A percentile compares a stretch with the other conserved stretches of the same genome.
Conservation (phyloP, 2,329 filamentous ascomycete genomes). For the Sporothrix brasiliensis region DNA sequence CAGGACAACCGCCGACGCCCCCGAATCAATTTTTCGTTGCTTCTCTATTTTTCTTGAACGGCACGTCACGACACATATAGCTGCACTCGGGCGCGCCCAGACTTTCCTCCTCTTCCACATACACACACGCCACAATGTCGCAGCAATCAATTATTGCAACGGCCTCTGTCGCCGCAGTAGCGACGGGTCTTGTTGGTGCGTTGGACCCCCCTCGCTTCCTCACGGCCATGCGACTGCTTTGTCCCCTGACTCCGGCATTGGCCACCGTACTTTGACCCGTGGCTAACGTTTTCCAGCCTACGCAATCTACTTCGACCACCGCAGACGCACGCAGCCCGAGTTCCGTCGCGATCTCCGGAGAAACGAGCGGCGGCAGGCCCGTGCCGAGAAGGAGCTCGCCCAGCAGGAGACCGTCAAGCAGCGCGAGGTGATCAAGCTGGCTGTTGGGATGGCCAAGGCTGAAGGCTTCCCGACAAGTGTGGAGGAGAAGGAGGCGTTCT, state of each 20-base stretch:
- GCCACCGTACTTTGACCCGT: neutral
- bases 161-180: slow-evolving; percentile 63
- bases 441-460: slow-evolving; percentile 79
- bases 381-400: slow-evolving; percentile 72
- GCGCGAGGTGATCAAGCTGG: slow-evolving; percentile 72
- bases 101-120: neutral
- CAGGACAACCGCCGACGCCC: slow-evolving; percentile 11
- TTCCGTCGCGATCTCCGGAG: slow-evolving; percentile 71
- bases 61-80: neutral
- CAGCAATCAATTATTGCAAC: slow-evolving; percentile 62
- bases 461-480: slow-evolving; percentile 89
- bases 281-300: slow-evolving; percentile 54
- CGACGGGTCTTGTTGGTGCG: slow-evolving; percentile 63
- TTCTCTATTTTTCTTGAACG: neutral
- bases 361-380: slow-evolving; percentile 72
- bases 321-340: slow-evolving; percentile 64
- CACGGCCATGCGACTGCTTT: neutral
- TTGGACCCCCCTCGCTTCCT: slow-evolving; percentile 31
- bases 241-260: neutral
- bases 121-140: slow-evolving; percentile 51
- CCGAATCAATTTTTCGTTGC: neutral
- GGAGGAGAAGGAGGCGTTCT: slow-evolving; percentile 93
- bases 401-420: slow-evolving; percentile 66
- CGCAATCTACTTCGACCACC: slow-evolving; percentile 69
- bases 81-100: neutral